These are phyloP conservation scores for Calonectria pteridis DNA, from an alignment of 2,329 filamentous ascomycete genomes.

Conservation along the genomic window DNA sequence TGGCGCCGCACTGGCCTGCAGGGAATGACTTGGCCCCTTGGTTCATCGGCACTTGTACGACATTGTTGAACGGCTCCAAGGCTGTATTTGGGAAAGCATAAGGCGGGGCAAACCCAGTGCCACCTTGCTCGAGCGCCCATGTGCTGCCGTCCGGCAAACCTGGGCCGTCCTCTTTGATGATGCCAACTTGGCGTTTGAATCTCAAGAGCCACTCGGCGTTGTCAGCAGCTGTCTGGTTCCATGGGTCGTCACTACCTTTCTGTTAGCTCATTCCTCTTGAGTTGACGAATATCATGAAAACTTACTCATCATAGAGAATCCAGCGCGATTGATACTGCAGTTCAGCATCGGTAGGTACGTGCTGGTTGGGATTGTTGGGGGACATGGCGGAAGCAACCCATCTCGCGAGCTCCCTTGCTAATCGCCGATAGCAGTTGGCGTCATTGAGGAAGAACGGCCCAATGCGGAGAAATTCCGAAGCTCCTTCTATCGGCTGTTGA, in stretches of 20 bases:
- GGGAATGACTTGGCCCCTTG: conserved; percentile 57
- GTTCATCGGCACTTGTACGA: conserved; percentile 49
- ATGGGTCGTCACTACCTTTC: conserved; percentile 67
- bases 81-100: conserved; percentile 61
- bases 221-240: conserved; percentile 74
- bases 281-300: conserved; percentile 22
- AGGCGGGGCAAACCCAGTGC: conserved; percentile 68
- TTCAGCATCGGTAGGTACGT: conserved; percentile 71
- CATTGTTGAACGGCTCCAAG: conserved; percentile 50
- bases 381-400: conserved; percentile 68
- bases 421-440: conserved; percentile 69
- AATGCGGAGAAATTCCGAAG: conserved; percentile 25
- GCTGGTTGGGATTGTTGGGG: conserved; percentile 69
- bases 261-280: conserved; percentile 34
- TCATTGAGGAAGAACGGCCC: conserved; percentile 67
- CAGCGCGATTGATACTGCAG: conserved; percentile 74
- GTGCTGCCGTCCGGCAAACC: conserved; percentile 57
- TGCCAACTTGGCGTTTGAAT: conserved; percentile 70
- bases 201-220: conserved; percentile 73
- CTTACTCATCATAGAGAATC: conserved; percentile 73
- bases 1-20: conserved; percentile 58
- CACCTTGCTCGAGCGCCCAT: conserved; percentile 64
- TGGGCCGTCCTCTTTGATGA: conserved; percentile 63
- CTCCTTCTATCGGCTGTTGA: background rate
- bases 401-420: conserved; percentile 65